These are phyloP conservation scores for Metschnikowia lachancei DNA, from an alignment of 805 yeast species.

Conservation along the genomic window DNA sequence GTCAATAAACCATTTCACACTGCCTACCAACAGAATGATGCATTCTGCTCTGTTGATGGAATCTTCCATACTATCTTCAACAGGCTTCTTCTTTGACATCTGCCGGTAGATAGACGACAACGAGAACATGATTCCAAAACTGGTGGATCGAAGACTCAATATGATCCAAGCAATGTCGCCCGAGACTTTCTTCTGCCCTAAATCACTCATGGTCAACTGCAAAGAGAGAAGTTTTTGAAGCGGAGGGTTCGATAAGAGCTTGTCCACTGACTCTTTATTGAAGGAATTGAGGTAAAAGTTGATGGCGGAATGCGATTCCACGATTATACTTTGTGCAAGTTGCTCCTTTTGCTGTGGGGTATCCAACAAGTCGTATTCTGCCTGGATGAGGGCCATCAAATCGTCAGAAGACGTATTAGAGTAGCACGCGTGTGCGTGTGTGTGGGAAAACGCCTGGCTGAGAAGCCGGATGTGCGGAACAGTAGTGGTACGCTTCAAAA, in stretches of 20 bases:
- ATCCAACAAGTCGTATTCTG: slow-evolving; percentile 16
- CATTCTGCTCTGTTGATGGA: slow-evolving; percentile 60
- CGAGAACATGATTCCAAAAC: slow-evolving; percentile 66
- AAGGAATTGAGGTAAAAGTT: slow-evolving; percentile 64
- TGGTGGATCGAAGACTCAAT: slow-evolving; percentile 64
- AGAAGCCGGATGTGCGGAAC: slow-evolving; percentile 34
- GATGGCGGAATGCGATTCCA: slow-evolving; percentile 73
- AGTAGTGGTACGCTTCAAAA: slow-evolving; percentile 3
- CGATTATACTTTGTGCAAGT: slow-evolving; percentile 45
- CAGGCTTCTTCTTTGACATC: slow-evolving; percentile 56
- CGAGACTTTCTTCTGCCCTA: slow-evolving; percentile 28
- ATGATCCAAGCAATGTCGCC: slow-evolving; percentile 60
- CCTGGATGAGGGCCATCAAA: slow-evolving; percentile 53
- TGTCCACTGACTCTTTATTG: slow-evolving; percentile 72
- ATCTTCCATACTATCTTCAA: slow-evolving; percentile 51
- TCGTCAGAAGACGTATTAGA: slow-evolving; percentile 69
- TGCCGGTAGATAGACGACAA: slow-evolving; percentile 62
- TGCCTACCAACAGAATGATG: slow-evolving; percentile 63
- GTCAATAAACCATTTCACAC: slow-evolving; percentile 83
- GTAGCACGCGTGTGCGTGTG: slow-evolving; percentile 71
- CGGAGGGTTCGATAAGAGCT: slow-evolving; percentile 71
- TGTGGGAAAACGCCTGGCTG: slow-evolving; percentile 57
- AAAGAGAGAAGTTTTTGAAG: slow-evolving; percentile 68
- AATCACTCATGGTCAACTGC: slow-evolving; percentile 62
- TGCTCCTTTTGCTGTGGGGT: slow-evolving; percentile 19